Evolutionary conservation across 371 early-diverging fungal species (phyloP).

Genomic region (Rhizopus sp.): DNA sequence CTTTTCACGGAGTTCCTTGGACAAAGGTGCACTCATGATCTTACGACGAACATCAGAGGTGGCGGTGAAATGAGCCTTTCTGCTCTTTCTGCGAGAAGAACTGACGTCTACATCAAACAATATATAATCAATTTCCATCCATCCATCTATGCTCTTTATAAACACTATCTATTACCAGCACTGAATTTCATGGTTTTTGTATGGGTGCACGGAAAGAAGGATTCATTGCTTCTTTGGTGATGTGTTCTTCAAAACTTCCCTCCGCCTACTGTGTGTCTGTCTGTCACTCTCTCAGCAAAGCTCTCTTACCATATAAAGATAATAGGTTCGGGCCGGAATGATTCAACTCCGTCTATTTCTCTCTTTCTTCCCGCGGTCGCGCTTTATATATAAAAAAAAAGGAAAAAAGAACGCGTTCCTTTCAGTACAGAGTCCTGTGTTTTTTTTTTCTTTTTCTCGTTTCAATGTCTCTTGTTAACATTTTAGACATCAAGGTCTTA

Average conservation of each 20-base stretch:
- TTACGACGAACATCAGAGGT: constrained; percentile 92
- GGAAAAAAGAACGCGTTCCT: not conserved
- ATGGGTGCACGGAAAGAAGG: constrained; percentile 5
- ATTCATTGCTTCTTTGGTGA: not conserved
- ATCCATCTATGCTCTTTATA: not conserved
- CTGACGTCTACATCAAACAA: constrained; percentile 72
- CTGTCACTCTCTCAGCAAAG: too few species aligned
- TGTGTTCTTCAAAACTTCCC: too few species aligned
- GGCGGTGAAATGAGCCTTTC: constrained; percentile 99
- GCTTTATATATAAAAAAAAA: too few species aligned
- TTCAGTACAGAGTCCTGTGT: not conserved
- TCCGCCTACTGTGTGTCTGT: too few species aligned
- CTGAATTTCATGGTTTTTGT: constrained; percentile 1
- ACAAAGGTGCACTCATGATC: constrained; percentile 95
- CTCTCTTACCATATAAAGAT: too few species aligned
- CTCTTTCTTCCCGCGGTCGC: too few species aligned
- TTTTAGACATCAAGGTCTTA: constrained; percentile 82
- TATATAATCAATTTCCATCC: not conserved
- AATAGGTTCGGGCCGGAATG: too few species aligned
- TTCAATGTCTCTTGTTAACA: constrained; percentile 83
- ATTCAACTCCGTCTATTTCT: too few species aligned
- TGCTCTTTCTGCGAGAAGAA: constrained; percentile 93
- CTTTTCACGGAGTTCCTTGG: constrained; percentile 84
- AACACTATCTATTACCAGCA: not conserved
- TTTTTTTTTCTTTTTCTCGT: constrained; percentile 5